Evolutionary conservation across 2,329 filamentous ascomycete genomes (phyloP).

Genomic region (Talaromyces funiculosus): DNA sequence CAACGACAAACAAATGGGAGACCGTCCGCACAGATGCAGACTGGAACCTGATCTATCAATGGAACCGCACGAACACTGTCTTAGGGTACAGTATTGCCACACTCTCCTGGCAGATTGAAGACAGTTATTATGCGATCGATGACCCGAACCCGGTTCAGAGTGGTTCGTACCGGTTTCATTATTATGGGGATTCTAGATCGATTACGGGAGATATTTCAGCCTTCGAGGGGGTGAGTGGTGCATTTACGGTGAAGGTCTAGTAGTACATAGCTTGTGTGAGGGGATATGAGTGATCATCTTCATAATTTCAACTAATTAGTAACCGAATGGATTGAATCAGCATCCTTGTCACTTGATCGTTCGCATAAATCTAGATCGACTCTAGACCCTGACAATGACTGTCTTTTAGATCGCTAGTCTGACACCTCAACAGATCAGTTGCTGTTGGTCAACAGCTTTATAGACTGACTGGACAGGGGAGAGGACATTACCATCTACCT

Average conservation of each 20-base stretch:
- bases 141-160: conserved; percentile 29
- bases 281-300: background rate
- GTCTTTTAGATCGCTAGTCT: background rate
- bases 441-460: background rate
- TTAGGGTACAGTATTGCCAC: conserved; percentile 72
- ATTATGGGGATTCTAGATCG: conserved; percentile 77
- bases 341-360: background rate
- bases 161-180: conserved; percentile 72
- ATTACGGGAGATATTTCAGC: conserved; percentile 55
- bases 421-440: background rate
- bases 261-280: background rate
- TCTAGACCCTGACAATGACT: background rate
- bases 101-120: conserved; percentile 72
- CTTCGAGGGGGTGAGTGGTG: conserved; percentile 63
- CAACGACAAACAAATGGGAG: conserved; percentile 52
- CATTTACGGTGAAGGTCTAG: conserved; percentile 30
- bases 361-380: background rate
- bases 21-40: conserved; percentile 67
- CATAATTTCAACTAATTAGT: background rate
- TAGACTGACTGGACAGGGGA: too few relatives aligned
- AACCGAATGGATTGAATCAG: background rate
- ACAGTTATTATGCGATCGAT: conserved; percentile 42
- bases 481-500: too few relatives aligned
- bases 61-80: conserved; percentile 65
- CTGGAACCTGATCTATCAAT: conserved; percentile 77